Conservation (phyloP, 768 basidiomycete genomes). For the Symmetrospora coprosmae region DNA sequence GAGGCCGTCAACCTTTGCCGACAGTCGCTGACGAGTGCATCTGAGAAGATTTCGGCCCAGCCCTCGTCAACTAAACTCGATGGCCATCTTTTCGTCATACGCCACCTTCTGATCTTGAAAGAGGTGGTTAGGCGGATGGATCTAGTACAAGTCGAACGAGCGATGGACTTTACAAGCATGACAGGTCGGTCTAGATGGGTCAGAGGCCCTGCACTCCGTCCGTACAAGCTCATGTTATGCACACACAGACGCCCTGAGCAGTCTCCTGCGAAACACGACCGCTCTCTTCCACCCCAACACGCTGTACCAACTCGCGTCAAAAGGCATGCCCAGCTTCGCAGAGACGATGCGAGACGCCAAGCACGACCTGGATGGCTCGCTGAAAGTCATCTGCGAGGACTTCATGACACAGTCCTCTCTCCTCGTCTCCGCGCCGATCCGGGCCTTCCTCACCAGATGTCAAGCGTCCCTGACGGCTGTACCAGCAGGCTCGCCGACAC, state of each 20-base stretch:
- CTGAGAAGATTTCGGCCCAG: slow-evolving; percentile 47
- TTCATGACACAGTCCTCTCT: slow-evolving; percentile 55
- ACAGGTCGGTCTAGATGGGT: slow-evolving; percentile 42
- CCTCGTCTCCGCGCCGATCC: slow-evolving; percentile 49
- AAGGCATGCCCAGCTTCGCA: slow-evolving; percentile 34
- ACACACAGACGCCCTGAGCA: slow-evolving; percentile 21
- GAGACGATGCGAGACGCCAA: slow-evolving; percentile 58
- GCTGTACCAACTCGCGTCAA: slow-evolving; percentile 25
- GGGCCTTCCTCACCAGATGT: slow-evolving; percentile 50
- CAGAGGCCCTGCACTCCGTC: no score
- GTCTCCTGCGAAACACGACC: slow-evolving; percentile 15
- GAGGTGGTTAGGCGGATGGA: slow-evolving; percentile 71
- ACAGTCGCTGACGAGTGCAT: slow-evolving; percentile 60
- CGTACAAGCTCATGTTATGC: not conserved
- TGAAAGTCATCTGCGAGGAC: slow-evolving; percentile 71
- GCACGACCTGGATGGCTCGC: slow-evolving; percentile 73
- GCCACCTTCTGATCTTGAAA: slow-evolving; percentile 79
- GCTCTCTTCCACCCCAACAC: slow-evolving; percentile 27
- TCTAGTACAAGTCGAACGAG: slow-evolving; percentile 45
- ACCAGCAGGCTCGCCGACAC: slow-evolving; percentile 28
- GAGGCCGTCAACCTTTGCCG: slow-evolving; percentile 74
- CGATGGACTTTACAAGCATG: slow-evolving; percentile 44
- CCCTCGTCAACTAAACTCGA: slow-evolving; percentile 46
- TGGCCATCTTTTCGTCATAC: slow-evolving; percentile 69
- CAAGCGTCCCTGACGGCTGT: slow-evolving; percentile 36